Base-by-base conservation (phyloP, 1,284 basidiomycete genomes). In the Sanghuangporus weigelae region DNA sequence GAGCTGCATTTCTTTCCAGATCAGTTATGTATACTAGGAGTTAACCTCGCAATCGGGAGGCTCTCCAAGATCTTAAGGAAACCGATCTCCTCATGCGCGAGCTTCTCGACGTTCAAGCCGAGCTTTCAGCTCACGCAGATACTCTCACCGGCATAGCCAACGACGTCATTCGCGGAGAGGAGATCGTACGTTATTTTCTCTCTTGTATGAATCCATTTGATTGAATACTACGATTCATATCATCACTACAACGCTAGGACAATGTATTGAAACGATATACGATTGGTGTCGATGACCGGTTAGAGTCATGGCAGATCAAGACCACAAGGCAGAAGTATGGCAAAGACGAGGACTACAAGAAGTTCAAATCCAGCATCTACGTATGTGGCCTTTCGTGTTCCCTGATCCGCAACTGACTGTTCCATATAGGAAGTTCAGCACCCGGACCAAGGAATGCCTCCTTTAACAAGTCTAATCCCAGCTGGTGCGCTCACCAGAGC, bases 311-410 rank as follows among this genome's bases (percentile, higher is more conserved):
- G 70, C 68, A 77, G 4, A 72, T 72, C 39, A 84, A 84, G 73
- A 92, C 89, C 0, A 77, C 84, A 10, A 82, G 90, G 21, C 88
- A 92, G 73, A 92, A 89, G 72, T 92, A 92, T 69, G 82, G 79
- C 5, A 86, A 87, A 62, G 76, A 79, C 60, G 78, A 86, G 0
- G 74, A 78, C 7, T 95, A 93, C 69, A 70, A 74, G 4, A 71
- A 77, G 19, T 95, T 93, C 78, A 85, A 81, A 67, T 78, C 85
- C 61, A 74, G 75, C 2, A 81, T 95, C 40, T 92, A 85, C 78
- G 92, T 92, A 68, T 36, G 85, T 75, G 19, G 48, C n/a, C 40
- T 16, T 59, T 16, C 57, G 26, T 40, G 53, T 56, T 39, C 44
- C 31, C 19, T 21, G 46, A 23, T 7, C 6, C 56, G 10, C 49